Conservation (phyloP, 257 asterid genomes). For the Solanum neorickii region DNA sequence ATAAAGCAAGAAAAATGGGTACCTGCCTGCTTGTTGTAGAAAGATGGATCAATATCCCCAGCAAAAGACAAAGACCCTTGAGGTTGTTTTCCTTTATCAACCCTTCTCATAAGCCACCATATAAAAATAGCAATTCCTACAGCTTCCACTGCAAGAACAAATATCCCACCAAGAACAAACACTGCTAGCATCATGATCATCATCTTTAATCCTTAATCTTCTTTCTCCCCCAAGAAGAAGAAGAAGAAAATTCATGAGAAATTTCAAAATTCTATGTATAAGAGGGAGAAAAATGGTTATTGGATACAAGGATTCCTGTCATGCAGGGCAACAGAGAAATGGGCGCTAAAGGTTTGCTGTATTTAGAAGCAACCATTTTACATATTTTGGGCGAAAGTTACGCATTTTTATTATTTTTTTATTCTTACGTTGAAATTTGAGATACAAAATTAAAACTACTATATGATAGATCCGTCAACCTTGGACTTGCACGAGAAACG, state of each 20-base stretch:
- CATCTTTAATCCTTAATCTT: neutral
- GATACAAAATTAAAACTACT: neutral
- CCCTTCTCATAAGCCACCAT: constrained; percentile 37
- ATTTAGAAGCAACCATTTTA: neutral
- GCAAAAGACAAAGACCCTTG: neutral
- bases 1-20: neutral
- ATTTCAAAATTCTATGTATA: neutral
- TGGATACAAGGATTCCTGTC: neutral
- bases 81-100: constrained; percentile 11
- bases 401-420: neutral
- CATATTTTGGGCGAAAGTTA: neutral
- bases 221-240: neutral
- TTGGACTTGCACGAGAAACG: neutral
- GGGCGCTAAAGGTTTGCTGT: neutral
- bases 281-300: neutral
- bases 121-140: constrained; percentile 38
- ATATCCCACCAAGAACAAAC: constrained; percentile 58
- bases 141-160: constrained; percentile 59
- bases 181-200: constrained; percentile 31
- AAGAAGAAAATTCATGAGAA: neutral
- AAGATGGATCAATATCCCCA: constrained; percentile 31
- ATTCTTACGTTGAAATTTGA: neutral
- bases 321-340: neutral
- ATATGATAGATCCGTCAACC: neutral
- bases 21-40: constrained; percentile 51